These are phyloP conservation scores for Puccinia horiana DNA, from an alignment of 1,284 basidiomycete genomes.

Conservation along the genomic window DNA sequence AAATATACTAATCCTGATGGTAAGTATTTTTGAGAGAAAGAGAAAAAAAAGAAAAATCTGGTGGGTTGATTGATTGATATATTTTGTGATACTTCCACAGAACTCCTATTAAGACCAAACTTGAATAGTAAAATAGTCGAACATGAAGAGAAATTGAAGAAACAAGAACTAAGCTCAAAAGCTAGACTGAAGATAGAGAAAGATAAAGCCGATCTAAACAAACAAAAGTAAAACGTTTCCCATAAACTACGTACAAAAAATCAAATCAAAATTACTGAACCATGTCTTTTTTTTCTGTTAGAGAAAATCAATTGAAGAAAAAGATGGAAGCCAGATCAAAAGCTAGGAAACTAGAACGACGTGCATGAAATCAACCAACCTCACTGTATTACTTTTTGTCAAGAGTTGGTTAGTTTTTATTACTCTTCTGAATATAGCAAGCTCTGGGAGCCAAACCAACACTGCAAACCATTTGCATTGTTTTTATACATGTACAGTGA, in stretches of 20 bases:
- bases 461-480: no score
- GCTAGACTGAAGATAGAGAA: slow-evolving; percentile 25
- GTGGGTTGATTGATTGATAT: no score
- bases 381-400: no score
- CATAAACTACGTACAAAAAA: no score
- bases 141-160: slow-evolving; percentile 37
- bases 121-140: slow-evolving; percentile 37
- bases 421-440: no score
- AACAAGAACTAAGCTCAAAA: slow-evolving; percentile 21
- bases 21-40: background rate
- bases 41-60: background rate
- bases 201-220: slow-evolving; percentile 44
- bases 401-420: no score
- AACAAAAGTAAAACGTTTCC: slow-evolving; percentile 45
- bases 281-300: background rate
- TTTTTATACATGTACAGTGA: no score
- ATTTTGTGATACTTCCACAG: slow-evolving; percentile 1
- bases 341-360: slow-evolving; percentile 38
- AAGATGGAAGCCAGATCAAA: slow-evolving; percentile 43
- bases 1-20: slow-evolving; percentile 26
- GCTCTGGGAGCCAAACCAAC: no score
- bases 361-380: slow-evolving; percentile 23
- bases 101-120: slow-evolving; percentile 37
- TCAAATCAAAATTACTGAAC: no score
- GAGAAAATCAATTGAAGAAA: slow-evolving; percentile 41